Evolutionary conservation across 2,329 filamentous ascomycete species (phyloP), one percentile per base, ranked within the genome.

Genomic region (Fusarium metavorans): DNA sequence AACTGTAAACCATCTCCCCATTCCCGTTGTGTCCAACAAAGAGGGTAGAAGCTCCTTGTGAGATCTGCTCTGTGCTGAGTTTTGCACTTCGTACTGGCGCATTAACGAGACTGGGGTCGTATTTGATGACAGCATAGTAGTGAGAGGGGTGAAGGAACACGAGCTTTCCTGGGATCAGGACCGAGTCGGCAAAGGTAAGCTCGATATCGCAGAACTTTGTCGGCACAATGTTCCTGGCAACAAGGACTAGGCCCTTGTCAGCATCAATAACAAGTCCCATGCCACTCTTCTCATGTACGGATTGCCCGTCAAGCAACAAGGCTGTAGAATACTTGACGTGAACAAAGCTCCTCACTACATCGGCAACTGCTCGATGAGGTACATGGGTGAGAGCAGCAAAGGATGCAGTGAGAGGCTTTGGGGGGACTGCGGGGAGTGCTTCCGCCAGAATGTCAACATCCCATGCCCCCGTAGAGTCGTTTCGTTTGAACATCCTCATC

Each of bases 21-120:
- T 98, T 98, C 75, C 97, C 92, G 81, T 98, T 99, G 86, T 98
- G 97, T 6, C 97, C 97, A 71, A 99, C 93, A 83, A 99, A 99
- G 74, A 97, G 95, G 0, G 95, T 98, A 58, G 96, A 93, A 30
- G 95, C 94, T 43, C 97, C 97, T 84, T 98, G 97, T 52, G 94
- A 95, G 80, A 98, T 95, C 76, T 92, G 91, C 63, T 94, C 91
- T 6, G 88, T 91, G 78, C 95, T 94, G 57, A 99, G 88, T 77
- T 91, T 94, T 4, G 97, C 96, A 71, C 94, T 95, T 85, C 95
- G 90, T 8, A 99, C 95, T 0, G 96, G 95, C 1, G 96, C 97
- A 78, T 97, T 91, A 13, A 98, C 97, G 18, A 99, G 89, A 39
- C 90, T 91, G 1, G 97, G 94, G 80, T 99, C 95, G 82, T 99